Conservation (phyloP, 768 basidiomycete species). For the Rhizopogon roseolus region DNA sequence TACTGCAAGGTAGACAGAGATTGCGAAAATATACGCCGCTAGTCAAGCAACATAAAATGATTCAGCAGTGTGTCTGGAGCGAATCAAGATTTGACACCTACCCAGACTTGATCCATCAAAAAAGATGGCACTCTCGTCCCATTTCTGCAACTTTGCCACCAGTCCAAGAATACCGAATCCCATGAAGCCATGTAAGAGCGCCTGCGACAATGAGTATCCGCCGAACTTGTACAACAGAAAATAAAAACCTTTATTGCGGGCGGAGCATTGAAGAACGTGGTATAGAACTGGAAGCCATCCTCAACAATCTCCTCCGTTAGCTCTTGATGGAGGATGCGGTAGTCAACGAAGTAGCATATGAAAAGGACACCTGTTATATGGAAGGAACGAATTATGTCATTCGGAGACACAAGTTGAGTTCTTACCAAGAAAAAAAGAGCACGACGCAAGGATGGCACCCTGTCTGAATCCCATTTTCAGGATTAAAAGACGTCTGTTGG, state of each 20-base stretch:
- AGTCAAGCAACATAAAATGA: conserved; percentile 6
- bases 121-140: conserved; percentile 92
- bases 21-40: conserved; percentile 72
- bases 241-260: conserved; percentile 79
- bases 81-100: conserved; percentile 31
- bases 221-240: too few relatives aligned
- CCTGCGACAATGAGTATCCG: conserved; percentile 39
- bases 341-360: conserved; percentile 85
- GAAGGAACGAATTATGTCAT: conserved; percentile 14
- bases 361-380: conserved; percentile 63
- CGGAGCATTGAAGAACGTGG: conserved; percentile 89
- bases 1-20: conserved; percentile 81
- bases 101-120: conserved; percentile 90
- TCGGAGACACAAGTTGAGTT: conserved; percentile 12
- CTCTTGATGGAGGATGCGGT: conserved; percentile 71
- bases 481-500: neutral
- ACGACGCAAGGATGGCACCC: conserved; percentile 81
- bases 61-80: conserved; percentile 9
- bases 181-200: conserved; percentile 81
- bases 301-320: conserved; percentile 59
- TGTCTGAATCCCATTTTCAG: conserved; percentile 79
- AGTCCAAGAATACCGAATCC: conserved; percentile 73
- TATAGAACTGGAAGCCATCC: conserved; percentile 88
- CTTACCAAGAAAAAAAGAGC: conserved; percentile 87
- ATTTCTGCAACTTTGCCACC: conserved; percentile 74